Conservation (phyloP, 345 rosid genomes). For the Alliaria petiolata region DNA sequence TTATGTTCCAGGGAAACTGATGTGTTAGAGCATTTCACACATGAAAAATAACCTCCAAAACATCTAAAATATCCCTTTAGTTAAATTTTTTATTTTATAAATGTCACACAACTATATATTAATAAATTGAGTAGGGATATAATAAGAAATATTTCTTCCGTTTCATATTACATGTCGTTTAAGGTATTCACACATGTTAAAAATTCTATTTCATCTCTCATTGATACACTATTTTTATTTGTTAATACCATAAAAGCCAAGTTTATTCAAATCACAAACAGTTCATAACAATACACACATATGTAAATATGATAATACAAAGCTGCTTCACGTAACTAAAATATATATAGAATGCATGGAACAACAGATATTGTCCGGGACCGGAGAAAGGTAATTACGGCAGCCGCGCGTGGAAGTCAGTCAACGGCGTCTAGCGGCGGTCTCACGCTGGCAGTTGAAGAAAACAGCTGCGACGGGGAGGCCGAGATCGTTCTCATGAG, state of each 20-base stretch:
- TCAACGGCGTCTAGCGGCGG: slow-evolving; percentile 92
- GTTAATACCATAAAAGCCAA: not conserved
- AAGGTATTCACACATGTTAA: too few relatives aligned
- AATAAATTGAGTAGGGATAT: not conserved
- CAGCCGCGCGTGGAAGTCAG: not conserved
- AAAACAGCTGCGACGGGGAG: slow-evolving; percentile 86
- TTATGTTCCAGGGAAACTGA: not conserved
- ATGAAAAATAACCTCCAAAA: not conserved
- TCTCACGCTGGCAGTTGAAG: slow-evolving; percentile 91
- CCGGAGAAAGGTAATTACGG: not conserved
- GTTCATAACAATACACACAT: slow-evolving; percentile 11
- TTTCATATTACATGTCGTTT: too few relatives aligned
- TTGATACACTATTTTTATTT: not conserved
- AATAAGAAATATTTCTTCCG: not conserved
- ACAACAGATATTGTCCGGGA: not conserved
- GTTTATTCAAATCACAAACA: slow-evolving; percentile 22
- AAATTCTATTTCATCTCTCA: too few relatives aligned
- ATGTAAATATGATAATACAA: not conserved
- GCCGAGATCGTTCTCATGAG: slow-evolving; percentile 68
- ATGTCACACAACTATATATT: too few relatives aligned
- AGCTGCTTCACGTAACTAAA: not conserved
- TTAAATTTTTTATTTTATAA: too few relatives aligned
- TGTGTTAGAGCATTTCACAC: not conserved
- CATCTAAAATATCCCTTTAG: too few relatives aligned
- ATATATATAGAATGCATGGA: slow-evolving; percentile 1